These are phyloP conservation scores for Citrus sp. DNA, from an alignment of 345 rosid species.

Conservation along the genomic window DNA sequence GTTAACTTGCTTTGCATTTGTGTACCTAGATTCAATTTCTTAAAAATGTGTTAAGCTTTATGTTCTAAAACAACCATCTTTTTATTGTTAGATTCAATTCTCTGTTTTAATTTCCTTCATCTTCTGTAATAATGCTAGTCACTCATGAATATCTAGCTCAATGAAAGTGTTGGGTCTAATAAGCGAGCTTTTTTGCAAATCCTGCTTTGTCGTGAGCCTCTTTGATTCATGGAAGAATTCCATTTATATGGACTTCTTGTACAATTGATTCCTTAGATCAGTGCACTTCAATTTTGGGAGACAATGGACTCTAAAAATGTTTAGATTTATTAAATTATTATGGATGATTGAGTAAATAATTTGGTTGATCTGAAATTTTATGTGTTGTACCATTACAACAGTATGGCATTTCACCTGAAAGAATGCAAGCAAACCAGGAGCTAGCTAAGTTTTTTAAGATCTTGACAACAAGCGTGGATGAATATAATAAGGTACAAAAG, in stretches of 20 bases:
- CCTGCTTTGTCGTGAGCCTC: background rate
- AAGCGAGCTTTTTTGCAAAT: background rate
- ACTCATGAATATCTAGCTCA: too few relatives aligned
- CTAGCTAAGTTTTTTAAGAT: conserved; percentile 66
- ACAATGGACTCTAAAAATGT: background rate
- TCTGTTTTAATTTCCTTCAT: too few relatives aligned
- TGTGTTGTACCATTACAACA: conserved; percentile 28
- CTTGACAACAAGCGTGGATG: conserved; percentile 71
- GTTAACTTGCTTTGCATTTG: too few relatives aligned
- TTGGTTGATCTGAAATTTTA: background rate
- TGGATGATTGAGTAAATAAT: background rate
- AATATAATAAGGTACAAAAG: conserved; percentile 50
- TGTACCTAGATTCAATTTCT: too few relatives aligned
- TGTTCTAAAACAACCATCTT: too few relatives aligned
- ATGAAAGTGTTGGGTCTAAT: too few relatives aligned
- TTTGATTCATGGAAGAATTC: background rate
- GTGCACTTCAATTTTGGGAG: background rate
- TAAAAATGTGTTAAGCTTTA: too few relatives aligned
- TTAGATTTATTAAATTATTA: background rate
- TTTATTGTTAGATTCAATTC: too few relatives aligned
- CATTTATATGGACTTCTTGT: background rate
- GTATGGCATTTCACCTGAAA: conserved; percentile 76
- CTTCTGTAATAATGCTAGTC: too few relatives aligned
- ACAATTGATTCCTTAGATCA: background rate
- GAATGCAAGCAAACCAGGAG: conserved; percentile 35